Base-by-base conservation (phyloP, 768 basidiomycete genomes). In the Rhodotorula diobovata region DNA sequence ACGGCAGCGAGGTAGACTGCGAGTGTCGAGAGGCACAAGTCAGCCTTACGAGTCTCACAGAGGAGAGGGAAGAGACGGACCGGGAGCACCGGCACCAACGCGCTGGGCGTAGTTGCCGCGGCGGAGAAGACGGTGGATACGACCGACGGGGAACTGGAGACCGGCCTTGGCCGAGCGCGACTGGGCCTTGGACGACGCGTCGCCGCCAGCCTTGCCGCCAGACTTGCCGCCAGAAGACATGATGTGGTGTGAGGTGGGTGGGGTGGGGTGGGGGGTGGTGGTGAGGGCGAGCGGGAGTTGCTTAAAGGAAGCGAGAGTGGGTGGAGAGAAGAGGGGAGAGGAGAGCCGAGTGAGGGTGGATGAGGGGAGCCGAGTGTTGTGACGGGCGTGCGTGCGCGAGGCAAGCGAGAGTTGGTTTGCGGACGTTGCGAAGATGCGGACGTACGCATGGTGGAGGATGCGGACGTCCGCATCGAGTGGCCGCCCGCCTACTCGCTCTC, bases 1-100 rank as follows among this genome's bases (percentile, higher is more conserved):
- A 93, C 91, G 30, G 90, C 90, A 46, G 91, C 91, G 66, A 93
- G 87, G 82, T 93, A 93, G 61, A 93, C 90, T 89, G 63, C 43
- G 71, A 48, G 34, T 25, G 32, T 43, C 9, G 62, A 50, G 61
- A 16, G 28, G 28, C 2, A 14, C 53, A 55, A 21, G 48, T 37
- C 7, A 35, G 53, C 34, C 1, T 55, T n/a, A 8, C 53, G 50
- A 56, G 34, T 9, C 32, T 46, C 20, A 50, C 56, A 54, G 54
- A 91, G 86, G 86, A 9, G 39, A 4, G 57, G 90, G 87, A 90
- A 91, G 71, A 87, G 89, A 30, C 61, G 37, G 8, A 73, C 72
- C 86, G 71, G 89, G 86, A 39, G 89, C 87, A 78, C 85, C 87
- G 64, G 85, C 84, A 78, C 86, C 88, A 69, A 90, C 84, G 78